Conservation (phyloP, 108 stramenopile species). For the Cylindrotheca fusiformis region DNA sequence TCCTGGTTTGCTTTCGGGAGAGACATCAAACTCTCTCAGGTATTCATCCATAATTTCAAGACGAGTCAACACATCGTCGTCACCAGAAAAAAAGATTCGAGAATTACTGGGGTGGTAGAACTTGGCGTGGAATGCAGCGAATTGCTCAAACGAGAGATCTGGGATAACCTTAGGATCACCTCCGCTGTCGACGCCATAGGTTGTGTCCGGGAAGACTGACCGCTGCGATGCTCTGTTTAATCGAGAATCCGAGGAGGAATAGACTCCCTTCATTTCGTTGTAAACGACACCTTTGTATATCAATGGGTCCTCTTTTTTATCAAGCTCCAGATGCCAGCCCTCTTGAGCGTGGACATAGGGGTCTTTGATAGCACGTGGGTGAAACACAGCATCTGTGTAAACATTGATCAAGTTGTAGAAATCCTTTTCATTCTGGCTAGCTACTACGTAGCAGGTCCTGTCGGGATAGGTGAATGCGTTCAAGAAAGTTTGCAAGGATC, state of each 20-base stretch:
- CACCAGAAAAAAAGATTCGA: slow-evolving; percentile 92
- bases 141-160: slow-evolving; percentile 91
- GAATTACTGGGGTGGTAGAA: slow-evolving; percentile 97
- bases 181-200: slow-evolving; percentile 94
- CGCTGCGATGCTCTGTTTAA: slow-evolving; percentile 87
- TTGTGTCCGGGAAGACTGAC: slow-evolving; percentile 93
- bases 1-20: slow-evolving; percentile 66
- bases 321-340: slow-evolving; percentile 98
- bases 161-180: slow-evolving; percentile 97
- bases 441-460: slow-evolving; percentile 98
- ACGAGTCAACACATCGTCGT: slow-evolving; percentile 87
- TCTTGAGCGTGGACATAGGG: slow-evolving; percentile 95
- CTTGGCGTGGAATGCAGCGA: slow-evolving; percentile 87
- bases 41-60: slow-evolving; percentile 94
- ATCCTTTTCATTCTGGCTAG: slow-evolving; percentile 95
- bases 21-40: slow-evolving; percentile 75
- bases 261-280: slow-evolving; percentile 99
- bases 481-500: slow-evolving; percentile 94
- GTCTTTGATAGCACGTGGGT: slow-evolving; percentile 88
- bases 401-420: slow-evolving; percentile 99
- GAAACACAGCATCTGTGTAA: slow-evolving; percentile 96
- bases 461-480: slow-evolving; percentile 99
- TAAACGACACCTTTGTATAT: slow-evolving; percentile 98
- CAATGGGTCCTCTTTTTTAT: slow-evolving; percentile 78
- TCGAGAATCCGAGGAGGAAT: slow-evolving; percentile 90